Evolutionary conservation across 164 flowering plant species (phyloP).

Genomic region (Berberis vulgaris): DNA sequence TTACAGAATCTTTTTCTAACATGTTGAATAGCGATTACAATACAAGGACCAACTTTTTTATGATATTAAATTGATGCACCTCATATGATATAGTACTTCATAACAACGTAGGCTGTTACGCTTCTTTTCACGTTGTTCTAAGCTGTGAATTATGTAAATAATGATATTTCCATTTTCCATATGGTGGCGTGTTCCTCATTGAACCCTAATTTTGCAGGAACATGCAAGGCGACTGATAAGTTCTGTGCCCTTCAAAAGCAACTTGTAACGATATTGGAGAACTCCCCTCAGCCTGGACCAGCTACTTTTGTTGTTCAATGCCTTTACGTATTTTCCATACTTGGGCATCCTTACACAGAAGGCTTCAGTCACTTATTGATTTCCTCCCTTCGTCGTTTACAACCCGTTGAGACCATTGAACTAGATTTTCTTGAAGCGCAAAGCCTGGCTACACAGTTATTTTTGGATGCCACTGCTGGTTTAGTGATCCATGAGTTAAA

Average conservation of each 20-base stretch:
- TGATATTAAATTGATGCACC: not conserved
- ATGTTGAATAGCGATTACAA: no score
- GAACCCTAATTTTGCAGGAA: conserved; percentile 37
- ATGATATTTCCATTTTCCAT: not conserved
- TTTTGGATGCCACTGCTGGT: conserved; percentile 43
- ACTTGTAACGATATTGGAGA: conserved; percentile 39
- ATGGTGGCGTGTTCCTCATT: not conserved
- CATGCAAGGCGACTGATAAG: conserved; percentile 64
- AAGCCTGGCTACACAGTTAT: conserved; percentile 49
- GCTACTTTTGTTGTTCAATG: conserved; percentile 59
- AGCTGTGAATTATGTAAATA: not conserved
- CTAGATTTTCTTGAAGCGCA: conserved; percentile 39
- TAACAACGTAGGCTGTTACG: not conserved
- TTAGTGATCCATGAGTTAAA: conserved; percentile 42
- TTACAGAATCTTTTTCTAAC: no score
- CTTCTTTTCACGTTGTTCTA: not conserved
- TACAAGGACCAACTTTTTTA: no score
- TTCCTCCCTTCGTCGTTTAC: conserved; percentile 63
- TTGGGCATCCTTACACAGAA: conserved; percentile 44
- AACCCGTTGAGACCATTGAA: conserved; percentile 20
- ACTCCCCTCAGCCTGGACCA: conserved; percentile 61
- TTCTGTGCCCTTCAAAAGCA: conserved; percentile 72
- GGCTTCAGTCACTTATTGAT: conserved; percentile 83
- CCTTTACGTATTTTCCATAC: conserved; percentile 58
- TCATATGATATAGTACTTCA: not conserved